phyloP scores from a whole-genome alignment of 73 alveolate genomes.

The Tetrahymena elliotti region DNA sequence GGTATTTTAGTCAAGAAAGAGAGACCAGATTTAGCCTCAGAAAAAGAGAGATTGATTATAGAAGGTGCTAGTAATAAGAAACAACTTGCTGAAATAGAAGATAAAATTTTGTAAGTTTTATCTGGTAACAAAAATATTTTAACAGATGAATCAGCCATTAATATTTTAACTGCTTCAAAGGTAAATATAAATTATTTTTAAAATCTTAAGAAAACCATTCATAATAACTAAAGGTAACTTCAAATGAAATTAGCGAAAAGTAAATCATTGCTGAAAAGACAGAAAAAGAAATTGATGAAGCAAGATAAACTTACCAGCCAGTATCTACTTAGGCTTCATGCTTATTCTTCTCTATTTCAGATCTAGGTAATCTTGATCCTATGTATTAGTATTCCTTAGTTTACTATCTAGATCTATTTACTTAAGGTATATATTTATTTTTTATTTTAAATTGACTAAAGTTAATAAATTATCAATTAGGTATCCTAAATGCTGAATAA shows the following conservation, averaged over 20 bases:
- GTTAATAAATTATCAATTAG: not conserved
- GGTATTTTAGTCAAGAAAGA: conserved; percentile 96
- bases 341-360: conserved; percentile 96
- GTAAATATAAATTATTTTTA: not conserved
- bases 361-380: conserved; percentile 96
- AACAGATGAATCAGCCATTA: conserved; percentile 93
- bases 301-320: conserved; percentile 94
- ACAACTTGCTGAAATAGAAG: conserved; percentile 86
- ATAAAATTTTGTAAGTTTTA: conserved; percentile 79
- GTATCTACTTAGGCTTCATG: conserved; percentile 94
- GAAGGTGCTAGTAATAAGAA: conserved; percentile 96
- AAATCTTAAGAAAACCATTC: too few relatives aligned
- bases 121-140: conserved; percentile 88
- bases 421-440: conserved; percentile 44
- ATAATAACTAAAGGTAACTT: conserved; percentile 23
- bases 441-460: not conserved
- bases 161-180: conserved; percentile 90
- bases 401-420: conserved; percentile 86
- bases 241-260: conserved; percentile 94
- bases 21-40: conserved; percentile 98
- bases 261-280: conserved; percentile 95
- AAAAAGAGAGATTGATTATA: conserved; percentile 90
- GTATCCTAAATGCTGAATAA: conserved; percentile 68
- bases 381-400: conserved; percentile 98
- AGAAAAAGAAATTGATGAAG: conserved; percentile 93